Evolutionary conservation across 805 yeast species (phyloP), one percentile per base, ranked within the genome.

Genomic region (Teunomyces kruisii): DNA sequence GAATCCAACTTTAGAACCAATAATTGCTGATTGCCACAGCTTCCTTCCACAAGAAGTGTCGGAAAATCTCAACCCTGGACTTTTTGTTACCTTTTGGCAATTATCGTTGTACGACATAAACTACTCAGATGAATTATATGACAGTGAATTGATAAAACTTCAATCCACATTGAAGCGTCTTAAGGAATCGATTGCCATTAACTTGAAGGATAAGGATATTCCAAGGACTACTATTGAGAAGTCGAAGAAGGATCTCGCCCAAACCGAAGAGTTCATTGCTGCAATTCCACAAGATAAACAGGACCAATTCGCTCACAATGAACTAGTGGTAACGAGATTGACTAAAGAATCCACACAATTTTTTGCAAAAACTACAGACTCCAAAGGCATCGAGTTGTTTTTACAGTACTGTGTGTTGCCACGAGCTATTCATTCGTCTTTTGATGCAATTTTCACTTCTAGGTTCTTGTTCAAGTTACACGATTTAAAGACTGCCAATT

Each of bases 401-500:
- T 57, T 88, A 29, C 83, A 84, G 48, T 61, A 64, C 43, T 88
- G 96, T 61, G 54, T 88, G 6, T 62, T 90, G 9, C 97, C 96
- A 9, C 72, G 97, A 51, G 75, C 83, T 3, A 61, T 85, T 2
- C 89, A 85, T 51, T 87, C 97, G 0, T 81, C 95, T 0, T 78
- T 84, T 50, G 97, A 90, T 66, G 96, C 97, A 0, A 70, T 86
- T 0, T 91, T 68, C 58, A 64, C 82, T 29, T 80, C 86, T 0
- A 71, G 74, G 44, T 88, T 90, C 56, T 50, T 89, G 7, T 74
- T 80, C 45, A 65, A 72, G 36, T 54, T 82, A 14, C 80, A 83
- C 44, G 58, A 65, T 0, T 40, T 70, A 17, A 49, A 61, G 6
- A 54, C 68, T 0, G 53, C 62, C 8, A 66, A 75, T 15, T 70